Evolutionary conservation across 495 filamentous ascomycete genomes (phyloP).

Genomic region (Aspergillus sclerotiicarbonarius): DNA sequence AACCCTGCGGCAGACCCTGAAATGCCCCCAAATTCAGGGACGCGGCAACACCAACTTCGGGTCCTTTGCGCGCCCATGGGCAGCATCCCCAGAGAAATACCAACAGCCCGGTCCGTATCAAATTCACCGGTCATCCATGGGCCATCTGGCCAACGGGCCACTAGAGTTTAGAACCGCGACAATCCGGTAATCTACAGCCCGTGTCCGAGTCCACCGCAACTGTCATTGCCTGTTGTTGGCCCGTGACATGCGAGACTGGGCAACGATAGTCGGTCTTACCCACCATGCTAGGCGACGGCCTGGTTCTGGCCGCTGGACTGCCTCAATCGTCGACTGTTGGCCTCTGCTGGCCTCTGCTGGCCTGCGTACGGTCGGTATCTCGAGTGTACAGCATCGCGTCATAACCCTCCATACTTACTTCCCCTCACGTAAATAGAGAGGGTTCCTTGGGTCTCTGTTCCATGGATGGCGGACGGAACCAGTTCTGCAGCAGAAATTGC

Average conservation of each 20-base stretch:
- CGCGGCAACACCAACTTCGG: not conserved
- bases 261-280: not conserved
- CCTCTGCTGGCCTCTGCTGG: not conserved
- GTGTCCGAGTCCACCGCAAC: constrained; percentile 1
- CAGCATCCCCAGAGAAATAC: not conserved
- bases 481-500: not conserved
- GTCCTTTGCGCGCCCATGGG: too few relatives aligned
- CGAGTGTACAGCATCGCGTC: not conserved
- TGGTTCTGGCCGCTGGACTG: not conserved
- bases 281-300: not conserved
- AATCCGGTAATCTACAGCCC: constrained; percentile 1
- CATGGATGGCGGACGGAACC: constrained; percentile 15
- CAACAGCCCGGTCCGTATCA: not conserved
- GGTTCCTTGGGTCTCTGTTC: constrained; percentile 15
- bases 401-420: not conserved
- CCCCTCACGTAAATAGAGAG: constrained; percentile 21
- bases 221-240: constrained; percentile 4
- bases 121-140: not conserved
- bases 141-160: not conserved
- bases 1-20: constrained; percentile 4
- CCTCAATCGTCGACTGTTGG: not conserved
- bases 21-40: constrained; percentile 3
- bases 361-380: not conserved
- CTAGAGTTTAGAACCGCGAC: not conserved
- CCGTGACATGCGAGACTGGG: constrained; percentile 2